A percentile compares a stretch with the other conserved stretches of the same genome.
Conservation (phyloP, 2,329 filamentous ascomycete genomes). For the Penicillium decumbens region DNA sequence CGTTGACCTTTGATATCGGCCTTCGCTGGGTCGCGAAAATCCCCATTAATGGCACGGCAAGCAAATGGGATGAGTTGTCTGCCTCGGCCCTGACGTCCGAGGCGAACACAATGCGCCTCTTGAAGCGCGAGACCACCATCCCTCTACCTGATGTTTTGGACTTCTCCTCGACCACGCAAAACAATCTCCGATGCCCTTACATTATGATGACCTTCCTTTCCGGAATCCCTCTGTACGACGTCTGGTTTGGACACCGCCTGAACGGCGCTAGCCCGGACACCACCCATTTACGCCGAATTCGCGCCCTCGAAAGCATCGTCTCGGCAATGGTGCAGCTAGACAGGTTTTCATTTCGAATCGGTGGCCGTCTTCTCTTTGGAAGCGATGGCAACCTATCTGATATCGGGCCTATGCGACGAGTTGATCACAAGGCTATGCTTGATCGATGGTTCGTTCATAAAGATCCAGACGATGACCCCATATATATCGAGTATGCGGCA, state of each 20-base stretch:
- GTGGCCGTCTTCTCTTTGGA: slow-evolving; percentile 11
- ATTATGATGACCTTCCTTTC: slow-evolving; percentile 26
- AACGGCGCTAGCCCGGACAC: not conserved
- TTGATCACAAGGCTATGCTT: slow-evolving; percentile 12
- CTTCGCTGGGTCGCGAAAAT: slow-evolving; percentile 5
- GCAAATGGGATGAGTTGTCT: slow-evolving; percentile 3
- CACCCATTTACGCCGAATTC: slow-evolving; percentile 6
- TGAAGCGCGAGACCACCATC: slow-evolving; percentile 28
- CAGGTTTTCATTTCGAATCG: slow-evolving; percentile 13
- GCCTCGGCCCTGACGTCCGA: slow-evolving; percentile 18
- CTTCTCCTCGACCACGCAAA: slow-evolving; percentile 24
- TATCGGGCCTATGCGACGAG: not conserved
- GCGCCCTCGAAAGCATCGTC: slow-evolving; percentile 16
- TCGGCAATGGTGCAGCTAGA: slow-evolving; percentile 21
- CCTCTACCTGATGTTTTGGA: slow-evolving; percentile 29
- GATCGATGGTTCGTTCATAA: slow-evolving; percentile 11
- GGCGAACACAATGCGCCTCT: slow-evolving; percentile 28
- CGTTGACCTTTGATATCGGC: slow-evolving; percentile 1
- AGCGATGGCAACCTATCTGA: slow-evolving; percentile 2
- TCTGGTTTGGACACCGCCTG: slow-evolving; percentile 26
- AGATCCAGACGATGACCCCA: slow-evolving; percentile 11
- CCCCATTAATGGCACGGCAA: slow-evolving; percentile 1
- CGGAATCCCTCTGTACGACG: slow-evolving; percentile 21
- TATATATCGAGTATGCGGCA: slow-evolving; percentile 10
- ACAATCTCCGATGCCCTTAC: slow-evolving; percentile 24